Percentiles rank a stretch among this genome's conserved stretches.
Evolutionary conservation across 2,329 filamentous ascomycete genomes (phyloP).

Genomic region (Neocatenulostroma microsporum): DNA sequence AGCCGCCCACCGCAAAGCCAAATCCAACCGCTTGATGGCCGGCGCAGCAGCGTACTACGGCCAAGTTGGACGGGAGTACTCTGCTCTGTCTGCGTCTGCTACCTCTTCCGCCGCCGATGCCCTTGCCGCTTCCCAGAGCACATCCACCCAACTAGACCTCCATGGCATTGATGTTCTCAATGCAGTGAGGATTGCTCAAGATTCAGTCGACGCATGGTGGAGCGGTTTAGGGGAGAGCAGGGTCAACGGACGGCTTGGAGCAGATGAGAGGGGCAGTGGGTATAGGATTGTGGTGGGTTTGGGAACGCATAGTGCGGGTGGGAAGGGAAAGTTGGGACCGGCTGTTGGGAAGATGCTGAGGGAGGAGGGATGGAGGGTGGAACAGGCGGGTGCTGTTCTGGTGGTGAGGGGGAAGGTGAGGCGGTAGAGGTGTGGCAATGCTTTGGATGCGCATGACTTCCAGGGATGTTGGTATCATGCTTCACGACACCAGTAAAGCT

Average conservation of each 20-base stretch:
- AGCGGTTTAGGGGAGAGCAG: slow-evolving; percentile 59
- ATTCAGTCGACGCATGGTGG: slow-evolving; percentile 70
- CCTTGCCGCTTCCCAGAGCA: slow-evolving; percentile 60
- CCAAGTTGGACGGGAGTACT: slow-evolving; percentile 59
- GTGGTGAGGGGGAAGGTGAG: slow-evolving; percentile 52
- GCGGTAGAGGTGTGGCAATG: not conserved
- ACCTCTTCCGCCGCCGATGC: slow-evolving; percentile 61
- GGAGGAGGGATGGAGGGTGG: slow-evolving; percentile 74
- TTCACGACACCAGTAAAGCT: no score
- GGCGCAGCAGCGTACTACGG: slow-evolving; percentile 71
- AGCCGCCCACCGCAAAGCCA: slow-evolving; percentile 51
- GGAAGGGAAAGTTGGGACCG: slow-evolving; percentile 66
- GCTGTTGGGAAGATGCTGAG: slow-evolving; percentile 70
- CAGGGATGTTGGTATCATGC: no score
- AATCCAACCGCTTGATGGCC: slow-evolving; percentile 64
- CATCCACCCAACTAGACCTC: slow-evolving; percentile 57
- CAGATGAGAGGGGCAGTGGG: slow-evolving; percentile 42
- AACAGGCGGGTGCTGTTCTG: slow-evolving; percentile 63
- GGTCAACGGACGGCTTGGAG: slow-evolving; percentile 38
- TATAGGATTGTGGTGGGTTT: slow-evolving; percentile 75
- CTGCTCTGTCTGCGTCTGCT: slow-evolving; percentile 50
- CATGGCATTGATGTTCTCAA: slow-evolving; percentile 78
- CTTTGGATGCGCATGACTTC: no score
- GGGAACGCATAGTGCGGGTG: slow-evolving; percentile 69
- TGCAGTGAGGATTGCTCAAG: slow-evolving; percentile 67